A percentile compares a stretch with the other conserved stretches of the same genome.
These are phyloP conservation scores for Zygoascus bituminiphila DNA, from an alignment of 805 yeast genomes.

Conservation along the genomic window DNA sequence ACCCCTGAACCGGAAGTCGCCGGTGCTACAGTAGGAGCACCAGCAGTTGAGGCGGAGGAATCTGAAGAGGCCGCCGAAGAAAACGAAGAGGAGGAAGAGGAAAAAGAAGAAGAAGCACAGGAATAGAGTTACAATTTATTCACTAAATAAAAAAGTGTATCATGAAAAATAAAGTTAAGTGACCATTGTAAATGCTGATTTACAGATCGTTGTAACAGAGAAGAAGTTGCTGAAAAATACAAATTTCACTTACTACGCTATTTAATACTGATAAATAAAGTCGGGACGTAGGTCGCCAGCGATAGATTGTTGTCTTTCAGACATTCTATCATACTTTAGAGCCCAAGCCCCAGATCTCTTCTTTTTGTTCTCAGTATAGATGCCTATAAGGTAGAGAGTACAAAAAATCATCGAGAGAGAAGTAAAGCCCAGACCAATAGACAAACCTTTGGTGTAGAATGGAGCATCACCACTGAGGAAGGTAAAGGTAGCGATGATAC, in stretches of 20 bases:
- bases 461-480: constrained; percentile 52
- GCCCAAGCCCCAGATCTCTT: constrained; percentile 20
- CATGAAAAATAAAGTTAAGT: too few relatives aligned
- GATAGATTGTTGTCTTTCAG: constrained; percentile 16
- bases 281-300: constrained; percentile 29
- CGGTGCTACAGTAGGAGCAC: constrained; percentile 14
- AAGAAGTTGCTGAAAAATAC: too few relatives aligned
- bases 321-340: constrained; percentile 18
- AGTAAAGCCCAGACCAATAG: constrained; percentile 42
- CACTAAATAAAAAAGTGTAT: too few relatives aligned
- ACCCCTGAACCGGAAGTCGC: constrained; percentile 16
- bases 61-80: background rate
- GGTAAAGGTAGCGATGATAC: constrained; percentile 53
- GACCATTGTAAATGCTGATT: too few relatives aligned
- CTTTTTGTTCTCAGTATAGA: constrained; percentile 23
- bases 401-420: constrained; percentile 34
- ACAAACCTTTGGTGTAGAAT: constrained; percentile 46
- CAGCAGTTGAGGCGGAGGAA: constrained; percentile 5
- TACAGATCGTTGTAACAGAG: too few relatives aligned
- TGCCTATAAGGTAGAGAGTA: constrained; percentile 30
- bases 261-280: constrained; percentile 26
- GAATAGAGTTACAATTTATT: too few relatives aligned
- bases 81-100: background rate
- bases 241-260: too few relatives aligned
- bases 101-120: background rate